These are phyloP conservation scores for Coemansia sp. DNA, from an alignment of 192 early-diverging fungal genomes.

Conservation along the genomic window DNA sequence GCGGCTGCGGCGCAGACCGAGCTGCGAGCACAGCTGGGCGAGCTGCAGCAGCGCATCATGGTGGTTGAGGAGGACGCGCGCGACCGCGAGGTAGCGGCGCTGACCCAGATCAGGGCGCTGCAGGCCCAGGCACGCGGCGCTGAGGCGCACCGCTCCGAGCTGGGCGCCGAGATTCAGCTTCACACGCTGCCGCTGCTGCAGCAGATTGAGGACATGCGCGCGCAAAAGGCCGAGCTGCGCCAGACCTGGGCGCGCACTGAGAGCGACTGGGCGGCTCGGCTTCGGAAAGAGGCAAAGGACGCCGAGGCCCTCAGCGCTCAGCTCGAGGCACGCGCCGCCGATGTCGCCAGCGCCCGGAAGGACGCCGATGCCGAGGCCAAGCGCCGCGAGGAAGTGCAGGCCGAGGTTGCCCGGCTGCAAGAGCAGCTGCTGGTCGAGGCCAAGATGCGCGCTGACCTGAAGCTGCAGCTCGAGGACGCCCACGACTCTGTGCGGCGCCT, in stretches of 20 bases:
- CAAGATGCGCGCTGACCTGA: slow-evolving; percentile 44
- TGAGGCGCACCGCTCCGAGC: slow-evolving; percentile 37
- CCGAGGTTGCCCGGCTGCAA: slow-evolving; percentile 58
- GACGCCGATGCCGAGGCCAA: slow-evolving; percentile 15
- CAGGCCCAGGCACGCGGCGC: slow-evolving; percentile 46
- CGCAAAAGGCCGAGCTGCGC: slow-evolving; percentile 42
- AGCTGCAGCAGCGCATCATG: slow-evolving; percentile 40
- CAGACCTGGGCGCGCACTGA: slow-evolving; percentile 38
- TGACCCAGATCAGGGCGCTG: slow-evolving; percentile 41
- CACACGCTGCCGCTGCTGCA: slow-evolving; percentile 53
- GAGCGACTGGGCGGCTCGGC: slow-evolving; percentile 23
- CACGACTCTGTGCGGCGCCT: slow-evolving; percentile 28
- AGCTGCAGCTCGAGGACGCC: slow-evolving; percentile 48
- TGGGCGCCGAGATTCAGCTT: slow-evolving; percentile 41
- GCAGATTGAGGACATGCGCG: slow-evolving; percentile 54
- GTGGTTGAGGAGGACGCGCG: slow-evolving; percentile 44
- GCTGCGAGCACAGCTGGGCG: slow-evolving; percentile 51
- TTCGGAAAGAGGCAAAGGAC: slow-evolving; percentile 23
- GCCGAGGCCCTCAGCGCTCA: slow-evolving; percentile 14
- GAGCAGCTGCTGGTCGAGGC: slow-evolving; percentile 65
- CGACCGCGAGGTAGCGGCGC: slow-evolving; percentile 41
- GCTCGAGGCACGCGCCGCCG: slow-evolving; percentile 19
- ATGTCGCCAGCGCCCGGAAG: slow-evolving; percentile 7
- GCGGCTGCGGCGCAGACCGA: slow-evolving; percentile 37
- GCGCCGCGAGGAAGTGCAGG: slow-evolving; percentile 13